These are phyloP conservation scores for Eucalyptus pauciflora DNA, from an alignment of 345 rosid species.

Conservation along the genomic window DNA sequence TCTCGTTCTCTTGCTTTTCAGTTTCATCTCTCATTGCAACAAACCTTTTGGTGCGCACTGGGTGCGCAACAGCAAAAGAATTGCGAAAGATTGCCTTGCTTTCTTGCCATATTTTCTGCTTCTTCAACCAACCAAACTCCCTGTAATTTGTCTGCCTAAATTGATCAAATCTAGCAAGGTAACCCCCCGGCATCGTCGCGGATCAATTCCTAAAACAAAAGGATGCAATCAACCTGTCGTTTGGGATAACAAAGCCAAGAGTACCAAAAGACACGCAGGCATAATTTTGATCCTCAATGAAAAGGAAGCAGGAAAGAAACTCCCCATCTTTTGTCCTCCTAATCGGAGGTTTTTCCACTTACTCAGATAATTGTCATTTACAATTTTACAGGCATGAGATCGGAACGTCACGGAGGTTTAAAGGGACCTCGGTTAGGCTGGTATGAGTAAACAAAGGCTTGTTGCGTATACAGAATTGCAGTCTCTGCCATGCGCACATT, in stretches of 20 bases:
- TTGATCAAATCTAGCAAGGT: background rate
- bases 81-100: background rate
- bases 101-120: background rate
- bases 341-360: background rate
- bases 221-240: background rate
- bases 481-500: background rate
- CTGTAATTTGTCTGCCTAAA: background rate
- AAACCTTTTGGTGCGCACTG: background rate
- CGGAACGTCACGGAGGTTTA: background rate
- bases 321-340: background rate
- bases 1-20: background rate
- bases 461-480: background rate
- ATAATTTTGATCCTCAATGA: background rate
- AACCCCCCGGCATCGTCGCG: background rate
- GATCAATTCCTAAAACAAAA: background rate
- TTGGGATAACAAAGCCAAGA: background rate
- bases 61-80: background rate
- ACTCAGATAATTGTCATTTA: background rate
- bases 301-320: background rate
- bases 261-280: background rate
- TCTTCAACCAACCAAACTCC: background rate
- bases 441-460: background rate
- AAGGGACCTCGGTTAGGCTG: background rate
- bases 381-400: background rate
- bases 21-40: background rate